Conservation (phyloP, 176 grass and related monocot species). For the Elymus sibiricus region DNA sequence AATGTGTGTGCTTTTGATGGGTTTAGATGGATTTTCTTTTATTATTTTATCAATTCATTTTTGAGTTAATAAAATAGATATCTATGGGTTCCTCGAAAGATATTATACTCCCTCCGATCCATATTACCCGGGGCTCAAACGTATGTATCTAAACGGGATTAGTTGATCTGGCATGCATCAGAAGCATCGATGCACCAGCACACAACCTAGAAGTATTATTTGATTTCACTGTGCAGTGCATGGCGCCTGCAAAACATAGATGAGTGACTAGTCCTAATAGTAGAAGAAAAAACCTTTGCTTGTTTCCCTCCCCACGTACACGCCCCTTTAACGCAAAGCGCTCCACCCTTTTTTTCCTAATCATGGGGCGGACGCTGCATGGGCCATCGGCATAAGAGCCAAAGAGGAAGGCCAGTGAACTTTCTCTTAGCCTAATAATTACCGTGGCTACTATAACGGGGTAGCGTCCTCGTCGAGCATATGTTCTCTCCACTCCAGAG, state of each 20-base stretch:
- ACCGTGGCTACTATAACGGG: not conserved
- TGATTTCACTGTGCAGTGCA: not conserved
- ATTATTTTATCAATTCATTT: too few species aligned
- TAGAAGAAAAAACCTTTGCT: not conserved
- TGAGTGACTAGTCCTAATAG: not conserved
- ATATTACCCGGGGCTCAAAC: too few species aligned
- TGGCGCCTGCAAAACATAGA: not conserved
- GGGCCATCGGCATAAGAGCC: not conserved
- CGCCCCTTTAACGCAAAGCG: not conserved
- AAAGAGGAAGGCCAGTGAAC: constrained; percentile 30
- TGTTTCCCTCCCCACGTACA: not conserved
- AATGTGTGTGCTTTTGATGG: too few species aligned
- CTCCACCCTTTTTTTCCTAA: not conserved
- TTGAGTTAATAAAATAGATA: too few species aligned
- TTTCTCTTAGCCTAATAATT: constrained; percentile 27
- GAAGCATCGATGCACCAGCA: not conserved
- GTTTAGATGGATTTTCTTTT: too few species aligned
- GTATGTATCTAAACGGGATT: too few species aligned
- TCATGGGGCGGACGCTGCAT: not conserved
- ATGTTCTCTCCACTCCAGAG: constrained; percentile 37
- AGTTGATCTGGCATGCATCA: too few species aligned
- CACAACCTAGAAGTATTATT: not conserved
- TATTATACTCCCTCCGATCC: too few species aligned
- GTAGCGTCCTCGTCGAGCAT: constrained; percentile 11
- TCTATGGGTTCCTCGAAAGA: too few species aligned